Evolutionary conservation across 1,284 basidiomycete species (phyloP), one percentile per base, ranked within the genome.

Genomic region (Trametes pubescens): DNA sequence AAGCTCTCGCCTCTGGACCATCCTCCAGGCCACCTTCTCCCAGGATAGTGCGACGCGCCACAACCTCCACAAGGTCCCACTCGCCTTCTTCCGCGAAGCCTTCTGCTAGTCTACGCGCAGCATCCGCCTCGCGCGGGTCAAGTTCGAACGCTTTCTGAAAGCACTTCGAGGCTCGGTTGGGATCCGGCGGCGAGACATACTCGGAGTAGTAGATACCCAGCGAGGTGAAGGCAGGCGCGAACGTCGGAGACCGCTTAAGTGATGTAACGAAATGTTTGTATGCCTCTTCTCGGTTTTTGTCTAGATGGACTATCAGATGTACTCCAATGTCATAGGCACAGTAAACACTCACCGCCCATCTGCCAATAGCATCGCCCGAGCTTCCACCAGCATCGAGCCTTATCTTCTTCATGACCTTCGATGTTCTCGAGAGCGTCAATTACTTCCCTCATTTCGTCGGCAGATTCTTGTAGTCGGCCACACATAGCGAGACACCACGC

Each of bases 81-180:
- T 98, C 96, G 57, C 89, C 85, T 69, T 98, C 94, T 59, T 96
- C 90, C 0, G 97, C 95, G 76, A 98, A 99, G 0, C 93, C 92
- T 69, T 92, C 88, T 0, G 95, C 96, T 4, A 99, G 84, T 64
- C 89, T 82, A 54, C 86, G 83, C 0, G 96, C 98, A 1, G 98
- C 96, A 16, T 92, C 88, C 13, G 87, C 88, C 77, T 99, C 94
- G 14, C 91, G 86, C 1, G 96, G 86, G 77, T 99, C 96, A 2
- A 99, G 86, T 77, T 99, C 98, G 71, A 99, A 99, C 0, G 98
- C 98, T 73, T 98, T 99, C 73, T 99, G 96, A 80, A 98, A 99
- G 75, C 98, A 99, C 75, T 97, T 97, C 18, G 93, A 92, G 1
- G 97, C 92, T 47, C 97, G 89, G 11, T 87, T 86, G 10, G 87